phyloP scores from a whole-genome alignment of 2,329 filamentous ascomycete genomes.

The Magnaporthiopsis rhizophila region DNA sequence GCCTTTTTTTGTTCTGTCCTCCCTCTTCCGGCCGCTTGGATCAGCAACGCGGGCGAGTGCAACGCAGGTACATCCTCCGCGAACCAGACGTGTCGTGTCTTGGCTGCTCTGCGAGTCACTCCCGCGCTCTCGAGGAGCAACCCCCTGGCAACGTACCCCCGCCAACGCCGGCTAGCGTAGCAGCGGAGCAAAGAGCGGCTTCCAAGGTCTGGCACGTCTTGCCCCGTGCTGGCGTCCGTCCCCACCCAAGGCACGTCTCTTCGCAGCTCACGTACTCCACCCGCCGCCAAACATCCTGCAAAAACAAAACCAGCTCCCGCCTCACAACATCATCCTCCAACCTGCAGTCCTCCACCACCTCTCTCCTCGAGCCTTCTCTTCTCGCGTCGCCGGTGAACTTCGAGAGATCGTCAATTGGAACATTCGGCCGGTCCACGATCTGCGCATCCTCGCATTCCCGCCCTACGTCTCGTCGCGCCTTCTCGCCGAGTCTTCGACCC shows the following conservation, averaged over 20 bases:
- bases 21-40: background rate
- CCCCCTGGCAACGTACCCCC: slow-evolving; percentile 4
- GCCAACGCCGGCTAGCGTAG: slow-evolving; percentile 7
- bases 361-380: background rate
- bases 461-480: background rate
- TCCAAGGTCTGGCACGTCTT: slow-evolving; percentile 7
- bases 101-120: background rate
- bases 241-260: slow-evolving; percentile 5
- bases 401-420: background rate
- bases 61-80: background rate
- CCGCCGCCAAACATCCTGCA: slow-evolving; percentile 5
- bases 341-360: background rate
- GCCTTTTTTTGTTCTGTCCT: background rate
- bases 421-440: background rate
- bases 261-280: background rate
- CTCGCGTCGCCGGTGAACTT: background rate
- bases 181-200: slow-evolving; percentile 1
- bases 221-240: slow-evolving; percentile 5
- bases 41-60: background rate
- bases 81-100: background rate
- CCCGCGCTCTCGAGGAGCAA: background rate
- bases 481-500: background rate
- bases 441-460: background rate
- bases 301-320: slow-evolving; percentile 8
- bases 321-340: slow-evolving; percentile 6